These are phyloP conservation scores for Penicillium longicatenatum DNA, from an alignment of 495 filamentous ascomycete genomes.

Conservation along the genomic window DNA sequence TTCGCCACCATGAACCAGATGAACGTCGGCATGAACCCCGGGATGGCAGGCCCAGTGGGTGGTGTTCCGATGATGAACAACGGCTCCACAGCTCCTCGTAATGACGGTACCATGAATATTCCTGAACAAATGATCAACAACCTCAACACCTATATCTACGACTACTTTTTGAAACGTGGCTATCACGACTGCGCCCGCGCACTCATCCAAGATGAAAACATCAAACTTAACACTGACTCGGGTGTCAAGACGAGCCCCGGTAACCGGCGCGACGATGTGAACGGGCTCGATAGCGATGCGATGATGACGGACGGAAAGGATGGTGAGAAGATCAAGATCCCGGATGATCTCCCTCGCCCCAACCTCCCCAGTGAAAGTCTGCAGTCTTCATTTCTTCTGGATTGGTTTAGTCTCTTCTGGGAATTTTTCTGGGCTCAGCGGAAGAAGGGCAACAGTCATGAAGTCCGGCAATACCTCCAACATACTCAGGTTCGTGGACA, in stretches of 20 bases:
- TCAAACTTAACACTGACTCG: conserved; percentile 59
- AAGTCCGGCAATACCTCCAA: conserved; percentile 68
- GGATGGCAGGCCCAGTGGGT: conserved; percentile 63
- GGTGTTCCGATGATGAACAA: conserved; percentile 76
- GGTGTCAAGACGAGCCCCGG: conserved; percentile 60
- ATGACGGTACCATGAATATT: conserved; percentile 45
- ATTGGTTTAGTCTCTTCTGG: conserved; percentile 98
- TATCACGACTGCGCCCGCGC: conserved; percentile 79
- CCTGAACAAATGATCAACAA: conserved; percentile 71
- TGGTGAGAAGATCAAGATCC: conserved; percentile 67
- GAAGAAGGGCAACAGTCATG: conserved; percentile 55
- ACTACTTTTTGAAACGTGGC: conserved; percentile 84
- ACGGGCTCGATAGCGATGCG: conserved; percentile 75
- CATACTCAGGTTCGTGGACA: conserved; percentile 72
- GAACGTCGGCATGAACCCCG: conserved; percentile 62
- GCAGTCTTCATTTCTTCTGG: conserved; percentile 80
- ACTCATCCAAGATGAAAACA: conserved; percentile 55
- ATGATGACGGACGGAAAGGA: conserved; percentile 87
- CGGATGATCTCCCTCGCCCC: conserved; percentile 77
- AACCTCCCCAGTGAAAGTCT: conserved; percentile 61
- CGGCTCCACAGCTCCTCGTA: conserved; percentile 54
- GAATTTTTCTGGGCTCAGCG: conserved; percentile 84
- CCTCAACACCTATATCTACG: conserved; percentile 96
- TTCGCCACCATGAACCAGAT: conserved; percentile 70
- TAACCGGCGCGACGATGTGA: conserved; percentile 64